These are phyloP conservation scores for Wallacemonas sp. DNA, from an alignment of 208 protist genomes.

Conservation along the genomic window DNA sequence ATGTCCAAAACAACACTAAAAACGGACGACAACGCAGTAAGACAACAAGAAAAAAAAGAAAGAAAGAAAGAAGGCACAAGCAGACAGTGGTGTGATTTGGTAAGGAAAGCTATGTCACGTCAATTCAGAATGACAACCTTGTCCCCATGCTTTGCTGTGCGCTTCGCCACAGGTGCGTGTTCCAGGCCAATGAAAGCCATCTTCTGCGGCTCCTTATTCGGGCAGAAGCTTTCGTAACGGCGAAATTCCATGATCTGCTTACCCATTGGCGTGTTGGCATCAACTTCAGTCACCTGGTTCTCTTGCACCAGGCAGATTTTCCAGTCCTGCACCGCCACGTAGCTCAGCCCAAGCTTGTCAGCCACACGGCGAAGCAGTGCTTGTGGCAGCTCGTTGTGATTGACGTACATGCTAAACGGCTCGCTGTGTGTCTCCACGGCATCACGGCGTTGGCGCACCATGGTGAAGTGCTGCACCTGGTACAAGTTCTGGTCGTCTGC, in stretches of 20 bases:
- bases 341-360: conserved; percentile 67
- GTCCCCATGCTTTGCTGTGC: conserved; percentile 53
- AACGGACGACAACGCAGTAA: no score
- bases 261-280: conserved; percentile 59
- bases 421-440: conserved; percentile 80
- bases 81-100: no score
- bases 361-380: conserved; percentile 68
- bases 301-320: conserved; percentile 85
- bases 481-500: conserved; percentile 56
- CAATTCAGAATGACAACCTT: conserved; percentile 85
- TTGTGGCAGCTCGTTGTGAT: conserved; percentile 50
- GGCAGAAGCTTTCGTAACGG: conserved; percentile 41
- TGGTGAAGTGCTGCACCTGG: conserved; percentile 82
- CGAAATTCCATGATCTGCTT: conserved; percentile 65
- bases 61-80: no score
- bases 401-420: conserved; percentile 84
- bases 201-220: conserved; percentile 63
- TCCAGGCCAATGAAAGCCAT: conserved; percentile 87
- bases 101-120: neutral
- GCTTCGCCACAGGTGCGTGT: conserved; percentile 68
- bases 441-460: conserved; percentile 61
- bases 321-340: conserved; percentile 78
- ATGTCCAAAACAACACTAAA: no score
- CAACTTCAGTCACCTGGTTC: conserved; percentile 56
- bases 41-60: no score